A percentile compares a stretch with the other conserved stretches of the same genome.
Evolutionary conservation across 768 basidiomycete species (phyloP).

Genomic region (Podaxis sp.): DNA sequence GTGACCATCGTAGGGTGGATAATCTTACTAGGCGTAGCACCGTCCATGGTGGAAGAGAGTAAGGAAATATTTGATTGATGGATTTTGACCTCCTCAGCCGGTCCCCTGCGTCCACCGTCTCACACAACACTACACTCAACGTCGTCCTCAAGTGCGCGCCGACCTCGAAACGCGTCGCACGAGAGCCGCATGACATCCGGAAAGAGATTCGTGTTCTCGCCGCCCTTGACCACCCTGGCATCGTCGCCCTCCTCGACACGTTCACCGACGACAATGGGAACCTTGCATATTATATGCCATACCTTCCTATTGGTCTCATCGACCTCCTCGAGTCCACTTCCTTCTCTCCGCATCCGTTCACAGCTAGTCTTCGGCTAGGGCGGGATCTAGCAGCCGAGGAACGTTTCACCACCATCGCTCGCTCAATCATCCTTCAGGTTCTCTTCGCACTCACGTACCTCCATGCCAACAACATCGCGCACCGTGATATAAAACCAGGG

Average conservation of each 20-base stretch:
- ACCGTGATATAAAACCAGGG: conserved; percentile 84
- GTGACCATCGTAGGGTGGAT: background rate
- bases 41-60: conserved; percentile 17
- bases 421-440: conserved; percentile 68
- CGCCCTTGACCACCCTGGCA: conserved; percentile 47
- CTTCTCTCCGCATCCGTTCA: conserved; percentile 46
- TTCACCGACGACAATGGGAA: conserved; percentile 37
- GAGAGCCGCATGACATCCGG: conserved; percentile 69
- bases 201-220: conserved; percentile 60
- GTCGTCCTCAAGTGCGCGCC: conserved; percentile 58
- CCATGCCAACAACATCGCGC: conserved; percentile 66
- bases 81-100: conserved; percentile 16
- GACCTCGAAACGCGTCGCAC: conserved; percentile 40
- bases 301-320: conserved; percentile 52
- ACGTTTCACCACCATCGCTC: conserved; percentile 50
- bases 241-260: conserved; percentile 29
- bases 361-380: conserved; percentile 18
- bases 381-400: conserved; percentile 20
- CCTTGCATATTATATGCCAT: conserved; percentile 71
- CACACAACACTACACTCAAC: conserved; percentile 24
- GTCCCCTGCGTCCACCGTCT: conserved; percentile 14
- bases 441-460: conserved; percentile 67
- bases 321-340: conserved; percentile 47
- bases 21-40: conserved; percentile 14
- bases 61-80: conserved; percentile 12